Evolutionary conservation across 1,284 basidiomycete species (phyloP).

Genomic region (Leucoagaricus sp.): DNA sequence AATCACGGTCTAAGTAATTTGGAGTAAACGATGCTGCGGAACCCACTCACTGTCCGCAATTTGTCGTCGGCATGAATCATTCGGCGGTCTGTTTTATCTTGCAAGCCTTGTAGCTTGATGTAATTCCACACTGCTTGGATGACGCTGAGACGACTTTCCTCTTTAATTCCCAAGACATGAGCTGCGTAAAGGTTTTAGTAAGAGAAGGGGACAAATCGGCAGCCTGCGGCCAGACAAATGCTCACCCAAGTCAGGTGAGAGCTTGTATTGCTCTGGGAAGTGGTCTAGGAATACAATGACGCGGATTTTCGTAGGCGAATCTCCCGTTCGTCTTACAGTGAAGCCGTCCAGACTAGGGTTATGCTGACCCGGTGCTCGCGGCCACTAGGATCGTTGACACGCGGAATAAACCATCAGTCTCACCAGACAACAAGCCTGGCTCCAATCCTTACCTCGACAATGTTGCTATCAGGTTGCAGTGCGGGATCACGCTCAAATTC

Average conservation of each 20-base stretch:
- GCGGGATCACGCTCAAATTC: constrained; percentile 87
- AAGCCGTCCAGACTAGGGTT: constrained; percentile 84
- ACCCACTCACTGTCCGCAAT: constrained; percentile 56
- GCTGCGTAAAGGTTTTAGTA: constrained; percentile 35
- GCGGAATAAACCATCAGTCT: not conserved
- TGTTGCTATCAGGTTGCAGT: constrained; percentile 81
- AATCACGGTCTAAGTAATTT: not conserved
- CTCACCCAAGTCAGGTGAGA: constrained; percentile 76
- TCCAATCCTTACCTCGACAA: constrained; percentile 61
- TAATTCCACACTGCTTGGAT: constrained; percentile 92
- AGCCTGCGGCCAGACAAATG: constrained; percentile 4
- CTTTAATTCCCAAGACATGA: constrained; percentile 76
- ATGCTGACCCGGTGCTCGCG: constrained; percentile 53
- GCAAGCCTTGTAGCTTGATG: constrained; percentile 84
- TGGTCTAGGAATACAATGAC: constrained; percentile 85
- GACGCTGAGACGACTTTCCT: constrained; percentile 84
- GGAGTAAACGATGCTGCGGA: not conserved
- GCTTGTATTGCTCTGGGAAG: constrained; percentile 84
- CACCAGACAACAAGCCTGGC: not conserved
- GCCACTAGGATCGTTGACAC: constrained; percentile 53
- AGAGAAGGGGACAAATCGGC: not conserved
- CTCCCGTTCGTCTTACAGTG: constrained; percentile 83
- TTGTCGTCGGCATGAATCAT: constrained; percentile 78
- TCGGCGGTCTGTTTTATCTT: constrained; percentile 88
- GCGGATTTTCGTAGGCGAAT: constrained; percentile 75